Percentiles rank a stretch among this genome's conserved stretches.
phyloP scores from a whole-genome alignment of 768 basidiomycete genomes.

The Mycena capillaripes region DNA sequence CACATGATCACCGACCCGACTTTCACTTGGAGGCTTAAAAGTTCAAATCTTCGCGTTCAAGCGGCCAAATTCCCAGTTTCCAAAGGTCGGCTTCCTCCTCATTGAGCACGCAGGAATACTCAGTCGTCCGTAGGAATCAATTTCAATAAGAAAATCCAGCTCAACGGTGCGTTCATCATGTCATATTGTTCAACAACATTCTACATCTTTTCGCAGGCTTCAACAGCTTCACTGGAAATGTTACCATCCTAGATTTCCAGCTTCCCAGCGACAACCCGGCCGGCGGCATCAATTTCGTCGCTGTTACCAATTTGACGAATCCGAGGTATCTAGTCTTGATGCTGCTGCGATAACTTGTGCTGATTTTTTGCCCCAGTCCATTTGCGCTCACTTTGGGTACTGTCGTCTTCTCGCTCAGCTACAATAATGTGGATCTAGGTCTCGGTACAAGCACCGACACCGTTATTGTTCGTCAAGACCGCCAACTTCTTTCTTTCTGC shows the following conservation, averaged over 20 bases:
- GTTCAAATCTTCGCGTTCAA: conserved; percentile 69
- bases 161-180: conserved; percentile 60
- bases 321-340: conserved; percentile 57
- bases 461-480: conserved; percentile 59
- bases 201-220: conserved; percentile 56
- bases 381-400: conserved; percentile 81
- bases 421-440: conserved; percentile 70
- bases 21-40: conserved; percentile 78
- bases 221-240: conserved; percentile 71
- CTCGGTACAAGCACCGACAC: conserved; percentile 66
- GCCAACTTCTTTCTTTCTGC: not conserved
- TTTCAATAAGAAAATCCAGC: conserved; percentile 71
- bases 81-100: conserved; percentile 45
- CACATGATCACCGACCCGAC: conserved; percentile 74
- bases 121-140: conserved; percentile 58
- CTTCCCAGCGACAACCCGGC: conserved; percentile 76
- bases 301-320: conserved; percentile 69
- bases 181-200: not conserved
- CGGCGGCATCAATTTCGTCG: conserved; percentile 77
- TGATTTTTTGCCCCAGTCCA: conserved; percentile 56
- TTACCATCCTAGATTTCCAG: conserved; percentile 68
- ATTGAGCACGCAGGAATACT: not conserved
- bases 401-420: conserved; percentile 72
- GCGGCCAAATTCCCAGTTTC: conserved; percentile 78
- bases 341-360: not conserved